Percentiles rank a stretch among this genome's conserved stretches.
Evolutionary conservation across 1,139 yeast species (phyloP).

Genomic region (Debaryomyces subglobosus): DNA sequence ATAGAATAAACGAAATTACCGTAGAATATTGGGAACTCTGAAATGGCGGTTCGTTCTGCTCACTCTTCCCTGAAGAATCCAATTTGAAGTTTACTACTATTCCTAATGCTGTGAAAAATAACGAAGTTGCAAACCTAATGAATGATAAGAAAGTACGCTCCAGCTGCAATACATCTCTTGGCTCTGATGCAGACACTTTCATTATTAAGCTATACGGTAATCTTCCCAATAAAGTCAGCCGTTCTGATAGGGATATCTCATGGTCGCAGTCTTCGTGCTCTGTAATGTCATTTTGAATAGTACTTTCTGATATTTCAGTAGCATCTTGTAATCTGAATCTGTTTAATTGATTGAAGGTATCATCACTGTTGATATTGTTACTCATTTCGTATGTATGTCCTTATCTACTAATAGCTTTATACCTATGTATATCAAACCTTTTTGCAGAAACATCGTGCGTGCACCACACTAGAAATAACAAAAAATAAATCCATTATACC

Average conservation of each 20-base stretch:
- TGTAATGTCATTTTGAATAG: background rate
- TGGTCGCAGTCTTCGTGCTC: background rate
- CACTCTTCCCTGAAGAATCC: conserved; percentile 29
- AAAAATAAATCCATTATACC: background rate
- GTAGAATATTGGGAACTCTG: conserved; percentile 28
- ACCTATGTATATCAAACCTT: background rate
- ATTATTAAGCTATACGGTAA: conserved; percentile 34
- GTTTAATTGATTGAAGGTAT: background rate
- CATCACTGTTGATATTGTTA: background rate
- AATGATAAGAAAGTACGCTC: conserved; percentile 61
- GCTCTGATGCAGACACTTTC: conserved; percentile 54
- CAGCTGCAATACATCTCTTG: conserved; percentile 63
- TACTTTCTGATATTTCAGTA: background rate
- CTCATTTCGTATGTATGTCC: background rate
- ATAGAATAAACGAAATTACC: conserved; percentile 41
- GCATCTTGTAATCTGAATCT: background rate
- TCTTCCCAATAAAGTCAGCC: background rate
- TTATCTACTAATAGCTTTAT: background rate
- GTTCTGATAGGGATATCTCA: background rate
- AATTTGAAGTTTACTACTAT: conserved; percentile 54
- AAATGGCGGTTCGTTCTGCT: conserved; percentile 10
- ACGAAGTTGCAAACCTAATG: conserved; percentile 52
- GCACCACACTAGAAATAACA: background rate
- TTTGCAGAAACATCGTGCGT: background rate
- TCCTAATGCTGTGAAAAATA: conserved; percentile 56